These are phyloP conservation scores for Arthrobotrys pseudoclavata DNA, from an alignment of 2,329 filamentous ascomycete genomes.

Conservation along the genomic window DNA sequence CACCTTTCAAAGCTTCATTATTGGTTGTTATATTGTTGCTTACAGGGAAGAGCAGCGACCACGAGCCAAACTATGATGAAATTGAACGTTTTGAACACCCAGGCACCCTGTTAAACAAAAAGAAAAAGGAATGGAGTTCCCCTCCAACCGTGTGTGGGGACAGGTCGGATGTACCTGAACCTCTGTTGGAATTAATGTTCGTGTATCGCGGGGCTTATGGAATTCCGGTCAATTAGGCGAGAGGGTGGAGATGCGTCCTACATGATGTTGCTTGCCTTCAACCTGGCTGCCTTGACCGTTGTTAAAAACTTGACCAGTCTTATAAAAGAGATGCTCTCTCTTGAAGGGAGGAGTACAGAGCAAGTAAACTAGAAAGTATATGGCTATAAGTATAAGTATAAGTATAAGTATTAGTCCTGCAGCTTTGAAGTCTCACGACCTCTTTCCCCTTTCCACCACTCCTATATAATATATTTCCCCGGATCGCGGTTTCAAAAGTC, in stretches of 20 bases:
- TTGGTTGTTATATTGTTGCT: slow-evolving; percentile 14
- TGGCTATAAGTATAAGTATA: not conserved
- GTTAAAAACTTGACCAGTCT: slow-evolving; percentile 3
- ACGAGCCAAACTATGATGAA: slow-evolving; percentile 30
- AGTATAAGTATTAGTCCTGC: slow-evolving; percentile 9
- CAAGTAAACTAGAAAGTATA: not conserved
- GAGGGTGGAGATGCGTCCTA: slow-evolving; percentile 26
- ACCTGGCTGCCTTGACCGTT: slow-evolving; percentile 33
- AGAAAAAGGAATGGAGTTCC: not conserved
- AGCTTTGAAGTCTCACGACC: slow-evolving; percentile 32
- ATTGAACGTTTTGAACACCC: slow-evolving; percentile 10
- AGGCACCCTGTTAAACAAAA: not conserved
- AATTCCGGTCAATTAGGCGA: slow-evolving; percentile 44
- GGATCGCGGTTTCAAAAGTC: not conserved
- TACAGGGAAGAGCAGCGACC: slow-evolving; percentile 16
- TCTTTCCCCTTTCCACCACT: slow-evolving; percentile 21
- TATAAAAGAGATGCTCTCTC: not conserved
- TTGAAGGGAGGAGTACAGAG: too few species aligned
- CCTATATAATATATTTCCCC: not conserved
- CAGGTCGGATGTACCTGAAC: slow-evolving; percentile 42
- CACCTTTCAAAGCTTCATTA: not conserved
- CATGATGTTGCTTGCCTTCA: slow-evolving; percentile 10
- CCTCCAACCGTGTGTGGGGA: slow-evolving; percentile 2
- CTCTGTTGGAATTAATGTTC: slow-evolving; percentile 41
- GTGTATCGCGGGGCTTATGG: slow-evolving; percentile 57